A percentile compares a stretch with the other conserved stretches of the same genome.
These are phyloP conservation scores for Pythium apleroticum DNA, from an alignment of 352 stramenopile genomes.

Conservation along the genomic window DNA sequence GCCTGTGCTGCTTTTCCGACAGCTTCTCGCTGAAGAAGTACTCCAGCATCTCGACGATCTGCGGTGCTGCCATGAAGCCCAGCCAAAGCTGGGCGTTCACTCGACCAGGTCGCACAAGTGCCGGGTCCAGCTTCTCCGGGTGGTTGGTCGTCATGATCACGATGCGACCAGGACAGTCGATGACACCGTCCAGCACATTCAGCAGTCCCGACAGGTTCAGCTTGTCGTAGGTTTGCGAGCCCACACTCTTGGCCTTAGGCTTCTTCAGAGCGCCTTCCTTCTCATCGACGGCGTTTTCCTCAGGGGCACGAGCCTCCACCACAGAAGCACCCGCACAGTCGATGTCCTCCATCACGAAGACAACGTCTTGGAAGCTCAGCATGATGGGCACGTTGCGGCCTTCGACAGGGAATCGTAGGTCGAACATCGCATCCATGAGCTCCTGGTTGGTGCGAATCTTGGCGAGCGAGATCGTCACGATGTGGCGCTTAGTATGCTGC, in stretches of 20 bases:
- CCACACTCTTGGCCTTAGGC: constrained; percentile 23
- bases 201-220: constrained; percentile 84
- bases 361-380: constrained; percentile 76
- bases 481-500: constrained; percentile 71
- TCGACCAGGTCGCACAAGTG: constrained; percentile 87
- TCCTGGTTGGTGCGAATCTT: constrained; percentile 85
- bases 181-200: constrained; percentile 91
- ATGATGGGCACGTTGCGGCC: constrained; percentile 60
- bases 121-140: constrained; percentile 91
- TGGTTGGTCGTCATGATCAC: constrained; percentile 94
- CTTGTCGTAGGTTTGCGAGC: constrained; percentile 29
- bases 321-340: constrained; percentile 72
- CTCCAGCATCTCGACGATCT: constrained; percentile 68
- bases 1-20: constrained; percentile 22
- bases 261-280: neutral
- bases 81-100: constrained; percentile 89
- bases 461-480: constrained; percentile 71
- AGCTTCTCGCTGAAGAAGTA: constrained; percentile 57
- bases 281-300: constrained; percentile 6
- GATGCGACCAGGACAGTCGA: constrained; percentile 88
- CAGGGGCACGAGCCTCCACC: constrained; percentile 40
- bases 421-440: constrained; percentile 77
- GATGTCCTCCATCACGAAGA: constrained; percentile 91
- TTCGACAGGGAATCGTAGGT: constrained; percentile 56
- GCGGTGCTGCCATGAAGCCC: constrained; percentile 46